These are phyloP conservation scores for Phytophthora sansomeana DNA, from an alignment of 352 stramenopile species.

Conservation along the genomic window DNA sequence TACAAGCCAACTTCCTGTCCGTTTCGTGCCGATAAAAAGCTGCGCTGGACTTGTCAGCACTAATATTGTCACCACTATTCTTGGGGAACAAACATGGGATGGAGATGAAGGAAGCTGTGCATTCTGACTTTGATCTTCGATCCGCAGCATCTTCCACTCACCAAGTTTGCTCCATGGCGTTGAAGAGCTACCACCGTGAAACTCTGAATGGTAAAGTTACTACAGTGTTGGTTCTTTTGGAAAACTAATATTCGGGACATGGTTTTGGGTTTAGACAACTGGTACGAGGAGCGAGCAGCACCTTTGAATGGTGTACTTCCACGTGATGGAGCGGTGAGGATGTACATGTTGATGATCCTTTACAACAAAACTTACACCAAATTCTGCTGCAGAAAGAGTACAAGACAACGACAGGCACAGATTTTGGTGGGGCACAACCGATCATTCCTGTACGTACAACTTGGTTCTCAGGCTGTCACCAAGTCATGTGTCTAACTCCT, in stretches of 20 bases:
- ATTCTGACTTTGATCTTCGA: slow-evolving; percentile 1
- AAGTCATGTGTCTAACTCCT: slow-evolving; percentile 3
- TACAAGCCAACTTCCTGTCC: slow-evolving; percentile 14
- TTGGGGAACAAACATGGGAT: slow-evolving; percentile 22
- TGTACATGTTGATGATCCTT: neutral
- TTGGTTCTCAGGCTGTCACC: neutral
- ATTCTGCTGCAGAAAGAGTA: slow-evolving; percentile 64
- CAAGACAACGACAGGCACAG: slow-evolving; percentile 55
- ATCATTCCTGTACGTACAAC: slow-evolving; percentile 35
- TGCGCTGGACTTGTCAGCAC: slow-evolving; percentile 9
- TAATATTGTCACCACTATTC: slow-evolving; percentile 40
- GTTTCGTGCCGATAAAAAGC: slow-evolving; percentile 27
- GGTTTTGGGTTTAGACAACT: slow-evolving; percentile 66
- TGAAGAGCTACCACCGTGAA: slow-evolving; percentile 85
- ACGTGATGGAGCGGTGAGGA: slow-evolving; percentile 58
- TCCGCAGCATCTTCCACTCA: neutral
- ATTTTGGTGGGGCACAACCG: slow-evolving; percentile 56
- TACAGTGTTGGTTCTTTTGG: neutral
- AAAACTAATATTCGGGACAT: neutral
- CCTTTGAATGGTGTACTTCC: slow-evolving; percentile 77
- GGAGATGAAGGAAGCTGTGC: slow-evolving; percentile 9
- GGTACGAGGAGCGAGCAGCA: slow-evolving; percentile 77
- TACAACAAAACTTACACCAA: neutral
- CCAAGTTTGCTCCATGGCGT: slow-evolving; percentile 49
- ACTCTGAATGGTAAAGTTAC: slow-evolving; percentile 66